A percentile compares a stretch with the other conserved stretches of the same genome.
Evolutionary conservation across 495 filamentous ascomycete species (phyloP).

Genomic region (Penicillium subrubescens): DNA sequence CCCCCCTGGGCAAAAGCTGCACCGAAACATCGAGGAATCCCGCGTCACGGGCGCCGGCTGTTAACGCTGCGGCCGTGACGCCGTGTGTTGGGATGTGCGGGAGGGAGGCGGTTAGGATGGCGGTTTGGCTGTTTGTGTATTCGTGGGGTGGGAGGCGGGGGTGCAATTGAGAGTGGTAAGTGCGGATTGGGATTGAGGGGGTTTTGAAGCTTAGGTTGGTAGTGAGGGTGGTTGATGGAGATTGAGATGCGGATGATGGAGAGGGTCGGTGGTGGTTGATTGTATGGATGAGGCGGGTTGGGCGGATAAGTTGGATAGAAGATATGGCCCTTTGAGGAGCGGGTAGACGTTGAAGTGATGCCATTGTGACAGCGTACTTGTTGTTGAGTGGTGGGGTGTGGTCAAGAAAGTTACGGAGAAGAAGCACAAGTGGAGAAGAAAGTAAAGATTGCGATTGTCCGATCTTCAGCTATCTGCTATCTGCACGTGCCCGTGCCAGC

Average conservation of each 20-base stretch:
- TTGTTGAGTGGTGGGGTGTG: not conserved
- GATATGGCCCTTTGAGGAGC: conserved; percentile 4
- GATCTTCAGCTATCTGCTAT: not conserved
- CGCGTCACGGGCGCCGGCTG: conserved; percentile 75
- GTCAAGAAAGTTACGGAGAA: conserved; percentile 1
- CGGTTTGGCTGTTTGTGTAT: conserved; percentile 71
- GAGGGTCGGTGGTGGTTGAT: not conserved
- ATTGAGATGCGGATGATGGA: not conserved
- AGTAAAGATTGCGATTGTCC: conserved; percentile 1
- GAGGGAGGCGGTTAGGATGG: conserved; percentile 80
- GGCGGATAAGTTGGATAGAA: conserved; percentile 7
- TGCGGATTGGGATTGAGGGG: conserved; percentile 3
- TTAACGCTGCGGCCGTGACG: conserved; percentile 72
- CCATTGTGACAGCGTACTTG: conserved; percentile 14
- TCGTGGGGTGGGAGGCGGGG: conserved; percentile 50
- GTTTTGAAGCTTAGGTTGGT: not conserved
- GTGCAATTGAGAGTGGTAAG: conserved; percentile 75
- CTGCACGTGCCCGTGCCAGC: conserved; percentile 14
- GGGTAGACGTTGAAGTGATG: conserved; percentile 16
- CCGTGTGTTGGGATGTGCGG: conserved; percentile 79
- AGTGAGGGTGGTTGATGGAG: not conserved
- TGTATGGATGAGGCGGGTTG: conserved; percentile 3
- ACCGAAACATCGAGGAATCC: conserved; percentile 85
- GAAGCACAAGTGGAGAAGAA: not conserved
- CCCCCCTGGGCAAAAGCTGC: conserved; percentile 76